A percentile compares a stretch with the other conserved stretches of the same genome.
phyloP scores from a whole-genome alignment of 2,329 filamentous ascomycete genomes.

The Pseudofabraea citricarpa region DNA sequence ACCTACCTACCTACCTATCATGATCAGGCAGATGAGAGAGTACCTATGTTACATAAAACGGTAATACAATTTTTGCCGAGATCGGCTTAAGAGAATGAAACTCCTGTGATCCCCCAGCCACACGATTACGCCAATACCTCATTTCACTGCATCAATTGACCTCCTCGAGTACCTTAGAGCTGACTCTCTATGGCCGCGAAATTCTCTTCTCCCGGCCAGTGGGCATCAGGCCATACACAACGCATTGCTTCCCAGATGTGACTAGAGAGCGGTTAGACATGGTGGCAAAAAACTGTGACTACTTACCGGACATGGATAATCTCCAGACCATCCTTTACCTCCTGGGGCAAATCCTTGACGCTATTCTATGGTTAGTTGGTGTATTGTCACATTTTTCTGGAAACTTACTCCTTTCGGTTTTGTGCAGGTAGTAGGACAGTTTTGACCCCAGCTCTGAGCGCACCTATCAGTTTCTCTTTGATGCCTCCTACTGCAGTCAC shows the following conservation, averaged over 20 bases:
- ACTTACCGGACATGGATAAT: slow-evolving; percentile 85
- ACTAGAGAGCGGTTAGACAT: slow-evolving; percentile 34
- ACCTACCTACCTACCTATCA: no score
- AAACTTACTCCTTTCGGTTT: slow-evolving; percentile 72
- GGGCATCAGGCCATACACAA: slow-evolving; percentile 83
- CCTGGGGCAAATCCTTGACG: slow-evolving; percentile 80
- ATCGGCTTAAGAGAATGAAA: neutral
- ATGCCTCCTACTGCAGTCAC: slow-evolving; percentile 95
- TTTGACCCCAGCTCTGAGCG: slow-evolving; percentile 88
- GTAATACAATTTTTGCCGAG: slow-evolving; percentile 1
- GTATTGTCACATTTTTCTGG: neutral
- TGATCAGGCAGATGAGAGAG: neutral
- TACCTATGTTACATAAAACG: neutral
- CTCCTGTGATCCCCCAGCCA: neutral
- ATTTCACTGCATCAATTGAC: neutral
- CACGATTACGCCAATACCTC: no score
- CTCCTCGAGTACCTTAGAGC: slow-evolving; percentile 51
- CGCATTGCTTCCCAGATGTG: slow-evolving; percentile 94
- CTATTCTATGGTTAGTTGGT: slow-evolving; percentile 8
- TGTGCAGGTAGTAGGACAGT: slow-evolving; percentile 82
- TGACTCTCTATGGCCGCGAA: slow-evolving; percentile 72
- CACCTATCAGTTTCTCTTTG: slow-evolving; percentile 97
- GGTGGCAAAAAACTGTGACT: slow-evolving; percentile 4
- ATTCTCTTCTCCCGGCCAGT: slow-evolving; percentile 73
- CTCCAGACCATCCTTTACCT: slow-evolving; percentile 81